Percentiles rank a stretch among this genome's conserved stretches.
These are phyloP conservation scores for Graphium sp. DNA, from an alignment of 2,329 filamentous ascomycete species.

Conservation along the genomic window DNA sequence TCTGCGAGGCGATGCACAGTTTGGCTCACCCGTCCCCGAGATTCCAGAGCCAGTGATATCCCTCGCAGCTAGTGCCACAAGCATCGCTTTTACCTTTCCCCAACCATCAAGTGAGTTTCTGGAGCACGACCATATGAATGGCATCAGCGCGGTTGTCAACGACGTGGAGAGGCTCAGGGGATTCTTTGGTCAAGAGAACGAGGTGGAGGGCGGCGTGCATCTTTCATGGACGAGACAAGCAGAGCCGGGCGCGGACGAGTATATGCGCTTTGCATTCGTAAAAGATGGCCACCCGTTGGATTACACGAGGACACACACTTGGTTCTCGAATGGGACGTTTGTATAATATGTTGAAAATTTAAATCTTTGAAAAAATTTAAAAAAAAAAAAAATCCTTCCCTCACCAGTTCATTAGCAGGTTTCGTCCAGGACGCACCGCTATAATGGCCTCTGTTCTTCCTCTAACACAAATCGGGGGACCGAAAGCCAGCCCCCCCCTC, in stretches of 20 bases:
- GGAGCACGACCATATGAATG: no score
- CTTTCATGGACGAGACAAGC: constrained; percentile 1
- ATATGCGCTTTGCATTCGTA: constrained; percentile 1
- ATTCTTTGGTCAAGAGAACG: constrained; percentile 1
- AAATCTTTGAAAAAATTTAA: no score
- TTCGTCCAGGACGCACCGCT: no score
- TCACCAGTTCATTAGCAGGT: no score
- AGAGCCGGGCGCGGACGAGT: constrained; percentile 1
- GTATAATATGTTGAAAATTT: neutral
- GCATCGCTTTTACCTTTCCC: constrained; percentile 23
- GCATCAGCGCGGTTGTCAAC: constrained; percentile 1
- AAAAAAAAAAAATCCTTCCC: no score
- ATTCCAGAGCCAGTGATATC: constrained; percentile 16
- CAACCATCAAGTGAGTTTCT: constrained; percentile 2
- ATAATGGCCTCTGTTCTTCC: no score
- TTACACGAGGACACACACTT: neutral
- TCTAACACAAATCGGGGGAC: no score
- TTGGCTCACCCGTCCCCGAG: constrained; percentile 25
- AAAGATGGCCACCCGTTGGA: neutral
- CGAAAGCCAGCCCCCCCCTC: no score
- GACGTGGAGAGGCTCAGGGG: constrained; percentile 2
- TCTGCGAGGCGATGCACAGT: no score
- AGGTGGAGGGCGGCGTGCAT: neutral
- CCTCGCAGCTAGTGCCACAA: constrained; percentile 23
- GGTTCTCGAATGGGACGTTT: constrained; percentile 4